These are phyloP conservation scores for Podaxis sp. DNA, from an alignment of 768 basidiomycete genomes.

Conservation along the genomic window DNA sequence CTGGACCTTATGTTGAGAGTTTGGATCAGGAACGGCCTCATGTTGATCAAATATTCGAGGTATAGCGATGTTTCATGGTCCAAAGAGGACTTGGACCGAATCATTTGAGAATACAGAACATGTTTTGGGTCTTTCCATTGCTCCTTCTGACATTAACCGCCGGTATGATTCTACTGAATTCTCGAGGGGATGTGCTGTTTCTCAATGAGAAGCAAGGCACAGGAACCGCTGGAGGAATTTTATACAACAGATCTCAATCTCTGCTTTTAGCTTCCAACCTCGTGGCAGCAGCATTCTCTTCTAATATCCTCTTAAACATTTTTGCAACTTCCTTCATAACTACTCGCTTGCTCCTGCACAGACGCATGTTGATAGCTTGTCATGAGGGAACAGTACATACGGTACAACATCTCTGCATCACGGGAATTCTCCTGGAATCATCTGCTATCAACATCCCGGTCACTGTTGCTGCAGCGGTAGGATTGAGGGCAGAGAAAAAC, in stretches of 20 bases:
- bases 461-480: neutral
- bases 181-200: no score
- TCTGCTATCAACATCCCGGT: neutral
- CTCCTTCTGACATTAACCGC: neutral
- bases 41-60: neutral
- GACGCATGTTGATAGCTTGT: neutral
- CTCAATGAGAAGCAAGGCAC: neutral
- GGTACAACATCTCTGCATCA: neutral
- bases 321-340: neutral
- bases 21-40: neutral
- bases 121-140: neutral
- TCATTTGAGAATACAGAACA: neutral
- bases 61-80: neutral
- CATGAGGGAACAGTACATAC: neutral
- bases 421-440: neutral
- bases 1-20: neutral
- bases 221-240: neutral
- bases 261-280: neutral
- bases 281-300: neutral
- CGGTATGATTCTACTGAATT: neutral
- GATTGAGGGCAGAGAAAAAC: neutral
- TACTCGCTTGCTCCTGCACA: neutral
- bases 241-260: neutral
- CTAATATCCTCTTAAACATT: neutral
- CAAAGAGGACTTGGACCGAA: neutral